Evolutionary conservation across 2,329 filamentous ascomycete species (phyloP).

Genomic region (Fusarium setosum): DNA sequence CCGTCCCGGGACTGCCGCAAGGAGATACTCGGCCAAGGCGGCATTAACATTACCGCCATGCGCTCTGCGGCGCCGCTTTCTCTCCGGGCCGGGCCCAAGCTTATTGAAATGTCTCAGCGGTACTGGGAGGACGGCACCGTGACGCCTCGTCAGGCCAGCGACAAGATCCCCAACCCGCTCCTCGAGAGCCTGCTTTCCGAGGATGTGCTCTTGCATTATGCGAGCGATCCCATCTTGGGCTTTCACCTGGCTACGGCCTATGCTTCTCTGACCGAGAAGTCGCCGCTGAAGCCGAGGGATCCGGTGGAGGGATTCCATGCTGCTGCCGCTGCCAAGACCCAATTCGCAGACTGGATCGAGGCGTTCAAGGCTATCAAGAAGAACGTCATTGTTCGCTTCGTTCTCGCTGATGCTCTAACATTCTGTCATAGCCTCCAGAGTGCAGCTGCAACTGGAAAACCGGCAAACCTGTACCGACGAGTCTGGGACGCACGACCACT

Average conservation of each 20-base stretch:
- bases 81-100: conserved; percentile 35
- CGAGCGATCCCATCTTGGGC: conserved; percentile 62
- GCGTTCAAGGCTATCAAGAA: conserved; percentile 51
- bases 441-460: conserved; percentile 41
- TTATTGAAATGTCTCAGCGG: conserved; percentile 38
- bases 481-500: conserved; percentile 53
- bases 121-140: conserved; percentile 52
- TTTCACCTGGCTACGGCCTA: conserved; percentile 67
- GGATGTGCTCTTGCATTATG: conserved; percentile 57
- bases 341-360: conserved; percentile 60
- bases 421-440: conserved; percentile 65
- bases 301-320: conserved; percentile 34
- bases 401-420: conserved; percentile 59
- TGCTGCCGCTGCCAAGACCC: conserved; percentile 51
- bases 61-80: conserved; percentile 54
- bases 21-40: conserved; percentile 31
- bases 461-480: conserved; percentile 56
- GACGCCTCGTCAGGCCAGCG: conserved; percentile 24
- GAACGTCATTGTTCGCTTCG: conserved; percentile 57
- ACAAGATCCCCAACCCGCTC: conserved; percentile 57
- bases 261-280: conserved; percentile 50
- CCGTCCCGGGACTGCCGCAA: conserved; percentile 28
- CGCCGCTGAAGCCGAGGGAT: conserved; percentile 49
- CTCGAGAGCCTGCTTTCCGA: conserved; percentile 51
- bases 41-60: conserved; percentile 42